phyloP scores from a whole-genome alignment of 345 rosid genomes.

The Eucalyptus tenuipes region DNA sequence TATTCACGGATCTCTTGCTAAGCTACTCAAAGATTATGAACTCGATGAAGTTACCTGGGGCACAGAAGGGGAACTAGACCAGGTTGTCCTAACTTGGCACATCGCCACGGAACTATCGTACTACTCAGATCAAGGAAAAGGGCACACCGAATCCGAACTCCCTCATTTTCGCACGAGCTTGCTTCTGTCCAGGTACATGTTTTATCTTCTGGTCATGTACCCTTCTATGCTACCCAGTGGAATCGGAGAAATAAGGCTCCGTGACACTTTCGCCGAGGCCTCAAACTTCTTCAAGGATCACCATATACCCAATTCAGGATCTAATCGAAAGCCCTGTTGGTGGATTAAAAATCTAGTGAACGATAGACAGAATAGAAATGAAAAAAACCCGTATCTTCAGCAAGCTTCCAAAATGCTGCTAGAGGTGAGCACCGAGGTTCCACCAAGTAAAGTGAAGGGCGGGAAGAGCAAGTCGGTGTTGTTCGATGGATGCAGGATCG shows the following conservation, averaged over 20 bases:
- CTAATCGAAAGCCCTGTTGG: not conserved
- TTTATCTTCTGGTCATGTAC: not conserved
- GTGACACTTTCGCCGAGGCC: not conserved
- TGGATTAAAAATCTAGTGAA: not conserved
- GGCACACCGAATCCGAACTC: too few relatives aligned
- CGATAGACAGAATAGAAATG: too few relatives aligned
- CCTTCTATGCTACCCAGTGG: not conserved
- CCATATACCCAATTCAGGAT: not conserved
- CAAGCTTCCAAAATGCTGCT: not conserved
- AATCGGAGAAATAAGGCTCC: not conserved
- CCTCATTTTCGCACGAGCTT: not conserved
- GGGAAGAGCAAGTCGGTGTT: conserved; percentile 14
- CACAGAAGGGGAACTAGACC: not conserved
- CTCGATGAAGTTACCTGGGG: too few relatives aligned
- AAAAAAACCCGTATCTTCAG: not conserved
- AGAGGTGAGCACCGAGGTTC: not conserved
- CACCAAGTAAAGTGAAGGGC: not conserved
- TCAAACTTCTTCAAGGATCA: not conserved
- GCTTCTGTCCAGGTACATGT: not conserved
- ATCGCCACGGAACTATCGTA: not conserved
- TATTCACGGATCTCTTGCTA: too few relatives aligned
- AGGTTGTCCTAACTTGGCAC: not conserved
- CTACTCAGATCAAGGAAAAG: not conserved
- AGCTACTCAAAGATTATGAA: too few relatives aligned
- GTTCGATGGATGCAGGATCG: conserved; percentile 6